Conservation (phyloP, 768 basidiomycete species). For the Pleurotus giganteus region DNA sequence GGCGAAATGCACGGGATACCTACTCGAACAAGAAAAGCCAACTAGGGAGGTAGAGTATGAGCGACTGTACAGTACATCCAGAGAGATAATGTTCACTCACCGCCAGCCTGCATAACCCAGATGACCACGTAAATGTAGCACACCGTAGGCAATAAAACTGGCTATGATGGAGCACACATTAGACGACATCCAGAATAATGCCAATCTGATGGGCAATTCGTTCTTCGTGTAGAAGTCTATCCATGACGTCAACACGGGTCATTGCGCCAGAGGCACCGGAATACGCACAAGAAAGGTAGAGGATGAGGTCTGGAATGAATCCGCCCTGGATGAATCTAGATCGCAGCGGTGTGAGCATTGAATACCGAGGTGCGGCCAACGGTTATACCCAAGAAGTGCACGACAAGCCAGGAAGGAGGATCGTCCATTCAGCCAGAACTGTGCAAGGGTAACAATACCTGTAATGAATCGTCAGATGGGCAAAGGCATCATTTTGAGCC, state of each 20-base stretch:
- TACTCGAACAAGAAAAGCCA: slow-evolving; percentile 61
- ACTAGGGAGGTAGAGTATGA: slow-evolving; percentile 17
- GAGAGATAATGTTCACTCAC: slow-evolving; percentile 19
- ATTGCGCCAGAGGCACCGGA: too few relatives aligned
- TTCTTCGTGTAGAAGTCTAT: slow-evolving; percentile 59
- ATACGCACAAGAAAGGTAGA: slow-evolving; percentile 61
- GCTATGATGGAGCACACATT: slow-evolving; percentile 44
- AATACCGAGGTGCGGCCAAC: not conserved
- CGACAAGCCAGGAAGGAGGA: slow-evolving; percentile 47
- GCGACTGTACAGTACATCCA: not conserved
- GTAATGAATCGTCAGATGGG: not conserved
- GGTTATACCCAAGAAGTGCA: slow-evolving; percentile 42
- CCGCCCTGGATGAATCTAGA: slow-evolving; percentile 44
- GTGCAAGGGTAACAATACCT: slow-evolving; percentile 41
- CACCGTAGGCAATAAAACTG: slow-evolving; percentile 61
- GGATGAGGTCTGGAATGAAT: slow-evolving; percentile 57
- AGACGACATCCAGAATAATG: slow-evolving; percentile 53
- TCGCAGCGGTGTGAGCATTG: slow-evolving; percentile 1
- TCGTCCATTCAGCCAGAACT: slow-evolving; percentile 57
- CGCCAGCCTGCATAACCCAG: slow-evolving; percentile 53
- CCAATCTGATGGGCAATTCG: slow-evolving; percentile 55
- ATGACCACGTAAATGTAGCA: slow-evolving; percentile 56
- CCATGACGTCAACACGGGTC: not conserved
- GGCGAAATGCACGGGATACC: not conserved
- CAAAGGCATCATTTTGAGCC: not conserved